Evolutionary conservation across 2,329 filamentous ascomycete genomes (phyloP).

Genomic region (Triangularia verruculosa): DNA sequence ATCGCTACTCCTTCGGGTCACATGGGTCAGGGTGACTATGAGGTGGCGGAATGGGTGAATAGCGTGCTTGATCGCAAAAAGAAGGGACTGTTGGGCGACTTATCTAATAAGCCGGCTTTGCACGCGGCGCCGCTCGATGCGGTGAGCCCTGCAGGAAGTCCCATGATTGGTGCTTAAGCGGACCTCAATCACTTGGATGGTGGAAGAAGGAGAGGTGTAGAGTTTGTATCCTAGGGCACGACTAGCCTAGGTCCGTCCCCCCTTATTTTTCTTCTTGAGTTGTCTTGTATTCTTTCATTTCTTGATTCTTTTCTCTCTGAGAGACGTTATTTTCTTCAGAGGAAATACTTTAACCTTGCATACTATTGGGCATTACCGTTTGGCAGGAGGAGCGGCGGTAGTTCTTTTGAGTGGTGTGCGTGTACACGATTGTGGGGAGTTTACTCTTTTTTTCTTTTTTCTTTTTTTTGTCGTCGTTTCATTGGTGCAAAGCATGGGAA

Average conservation of each 20-base stretch:
- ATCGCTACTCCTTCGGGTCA: slow-evolving; percentile 32
- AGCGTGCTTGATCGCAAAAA: slow-evolving; percentile 65
- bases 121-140: slow-evolving; percentile 83
- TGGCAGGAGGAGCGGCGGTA: too few relatives aligned
- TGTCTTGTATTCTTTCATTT: background rate
- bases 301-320: background rate
- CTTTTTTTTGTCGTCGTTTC: background rate
- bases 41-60: slow-evolving; percentile 84
- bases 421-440: background rate
- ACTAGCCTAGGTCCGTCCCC: background rate
- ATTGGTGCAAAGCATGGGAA: background rate
- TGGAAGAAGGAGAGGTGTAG: too few relatives aligned
- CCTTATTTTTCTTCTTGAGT: background rate
- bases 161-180: slow-evolving; percentile 23
- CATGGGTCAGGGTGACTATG: slow-evolving; percentile 63
- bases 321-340: background rate
- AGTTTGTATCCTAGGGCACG: background rate
- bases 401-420: background rate
- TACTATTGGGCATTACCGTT: too few relatives aligned
- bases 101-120: slow-evolving; percentile 69
- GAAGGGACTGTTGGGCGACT: slow-evolving; percentile 49
- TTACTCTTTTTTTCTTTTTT: background rate
- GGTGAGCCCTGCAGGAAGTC: slow-evolving; percentile 54
- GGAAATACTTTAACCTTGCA: too few relatives aligned
- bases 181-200: too few relatives aligned